These are phyloP conservation scores for Colletotrichum chrysophilum DNA, from an alignment of 2,329 filamentous ascomycete species.

Conservation along the genomic window DNA sequence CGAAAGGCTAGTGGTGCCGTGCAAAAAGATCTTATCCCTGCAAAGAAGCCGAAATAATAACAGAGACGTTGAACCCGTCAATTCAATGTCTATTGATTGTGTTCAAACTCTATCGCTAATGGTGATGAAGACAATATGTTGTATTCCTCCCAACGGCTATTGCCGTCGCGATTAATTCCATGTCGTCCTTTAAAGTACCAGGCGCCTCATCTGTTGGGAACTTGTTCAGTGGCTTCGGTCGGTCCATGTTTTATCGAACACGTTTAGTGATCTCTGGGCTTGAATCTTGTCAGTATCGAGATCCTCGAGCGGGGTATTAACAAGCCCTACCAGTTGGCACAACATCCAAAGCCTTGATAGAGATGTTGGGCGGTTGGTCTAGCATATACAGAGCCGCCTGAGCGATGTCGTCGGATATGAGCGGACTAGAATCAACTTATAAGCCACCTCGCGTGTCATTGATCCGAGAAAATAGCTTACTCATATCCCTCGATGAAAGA, in stretches of 20 bases:
- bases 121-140: background rate
- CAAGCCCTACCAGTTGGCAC: slow-evolving; percentile 40
- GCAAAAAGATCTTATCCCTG: background rate
- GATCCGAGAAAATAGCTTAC: background rate
- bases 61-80: background rate
- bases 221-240: background rate
- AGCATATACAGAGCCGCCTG: slow-evolving; percentile 48
- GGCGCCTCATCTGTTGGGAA: background rate
- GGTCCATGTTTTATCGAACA: slow-evolving; percentile 35
- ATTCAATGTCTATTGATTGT: background rate
- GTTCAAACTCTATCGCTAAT: background rate
- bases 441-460: background rate
- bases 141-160: fast-evolving
- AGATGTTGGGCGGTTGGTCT: slow-evolving; percentile 35
- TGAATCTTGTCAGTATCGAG: background rate
- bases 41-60: background rate
- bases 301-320: no score
- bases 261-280: slow-evolving; percentile 34
- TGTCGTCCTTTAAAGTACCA: background rate
- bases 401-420: slow-evolving; percentile 47
- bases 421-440: slow-evolving; percentile 26
- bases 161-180: background rate
- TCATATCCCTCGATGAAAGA: slow-evolving; percentile 50
- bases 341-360: slow-evolving; percentile 50
- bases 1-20: background rate